phyloP scores from a whole-genome alignment of 441 rosid species.

The Adansonia gregorii region DNA sequence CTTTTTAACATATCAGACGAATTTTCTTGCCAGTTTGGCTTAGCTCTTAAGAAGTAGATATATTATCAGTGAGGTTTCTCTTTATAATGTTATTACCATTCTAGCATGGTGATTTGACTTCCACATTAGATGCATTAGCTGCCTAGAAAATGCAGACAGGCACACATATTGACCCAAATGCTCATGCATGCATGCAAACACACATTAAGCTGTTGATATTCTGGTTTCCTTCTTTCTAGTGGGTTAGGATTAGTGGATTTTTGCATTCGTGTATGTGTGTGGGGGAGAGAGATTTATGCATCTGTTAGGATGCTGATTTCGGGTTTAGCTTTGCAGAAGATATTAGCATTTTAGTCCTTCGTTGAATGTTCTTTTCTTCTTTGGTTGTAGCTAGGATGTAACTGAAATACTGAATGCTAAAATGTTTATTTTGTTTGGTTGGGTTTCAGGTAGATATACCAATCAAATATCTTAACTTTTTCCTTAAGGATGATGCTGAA shows the following conservation, averaged over 20 bases:
- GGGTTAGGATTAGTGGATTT: background rate
- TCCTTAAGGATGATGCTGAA: slow-evolving; percentile 81
- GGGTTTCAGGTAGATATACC: slow-evolving; percentile 81
- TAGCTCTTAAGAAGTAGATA: slow-evolving; percentile 1
- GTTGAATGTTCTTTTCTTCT: background rate
- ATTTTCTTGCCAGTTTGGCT: background rate
- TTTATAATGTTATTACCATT: background rate
- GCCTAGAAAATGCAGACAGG: background rate
- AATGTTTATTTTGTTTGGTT: slow-evolving; percentile 5
- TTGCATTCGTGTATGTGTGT: background rate
- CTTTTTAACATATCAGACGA: background rate
- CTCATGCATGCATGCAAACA: background rate
- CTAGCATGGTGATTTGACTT: background rate
- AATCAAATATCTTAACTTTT: slow-evolving; percentile 72
- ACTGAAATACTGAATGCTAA: background rate
- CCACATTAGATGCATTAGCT: slow-evolving; percentile 7
- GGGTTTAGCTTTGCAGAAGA: background rate
- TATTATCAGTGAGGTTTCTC: background rate
- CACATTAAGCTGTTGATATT: slow-evolving; percentile 9
- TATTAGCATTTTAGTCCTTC: background rate
- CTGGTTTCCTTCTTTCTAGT: background rate
- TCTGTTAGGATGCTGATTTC: background rate
- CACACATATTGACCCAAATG: background rate
- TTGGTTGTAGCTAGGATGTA: background rate
- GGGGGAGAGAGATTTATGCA: background rate